phyloP scores from a whole-genome alignment of 306 rosid genomes.

The Dryas octopetala region DNA sequence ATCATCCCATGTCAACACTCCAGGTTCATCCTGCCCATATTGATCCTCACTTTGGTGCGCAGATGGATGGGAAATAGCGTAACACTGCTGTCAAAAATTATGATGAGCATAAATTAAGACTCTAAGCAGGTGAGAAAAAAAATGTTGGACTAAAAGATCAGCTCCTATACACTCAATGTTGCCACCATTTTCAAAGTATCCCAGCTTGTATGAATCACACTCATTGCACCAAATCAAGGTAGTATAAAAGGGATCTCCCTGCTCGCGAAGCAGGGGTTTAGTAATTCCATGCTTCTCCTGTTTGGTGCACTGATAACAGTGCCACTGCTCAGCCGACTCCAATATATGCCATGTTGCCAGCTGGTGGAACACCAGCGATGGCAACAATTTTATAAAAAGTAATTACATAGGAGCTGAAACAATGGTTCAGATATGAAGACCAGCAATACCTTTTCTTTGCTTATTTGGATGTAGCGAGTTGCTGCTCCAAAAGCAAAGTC shows the following conservation, averaged over 20 bases:
- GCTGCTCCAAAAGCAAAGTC: conserved; percentile 84
- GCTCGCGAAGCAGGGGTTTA: not conserved
- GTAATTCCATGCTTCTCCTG: not conserved
- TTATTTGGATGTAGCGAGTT: conserved; percentile 70
- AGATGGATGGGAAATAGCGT: conserved; percentile 36
- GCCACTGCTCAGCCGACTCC: conserved; percentile 3
- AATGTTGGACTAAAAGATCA: conserved; percentile 16
- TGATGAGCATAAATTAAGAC: conserved; percentile 31
- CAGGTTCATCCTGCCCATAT: conserved; percentile 42
- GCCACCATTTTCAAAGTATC: conserved; percentile 12
- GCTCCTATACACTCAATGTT: conserved; percentile 12
- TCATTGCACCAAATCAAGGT: conserved; percentile 23
- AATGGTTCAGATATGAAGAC: conserved; percentile 8
- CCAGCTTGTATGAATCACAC: conserved; percentile 23
- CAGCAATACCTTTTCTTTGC: conserved; percentile 61
- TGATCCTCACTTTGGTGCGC: conserved; percentile 39
- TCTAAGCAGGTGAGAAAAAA: conserved; percentile 19
- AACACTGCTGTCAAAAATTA: conserved; percentile 50
- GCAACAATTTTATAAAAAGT: not conserved
- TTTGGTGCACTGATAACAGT: conserved; percentile 15
- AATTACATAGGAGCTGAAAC: not conserved
- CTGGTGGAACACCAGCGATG: conserved; percentile 3
- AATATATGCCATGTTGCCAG: conserved; percentile 17
- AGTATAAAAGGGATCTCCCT: not conserved
- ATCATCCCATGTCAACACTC: conserved; percentile 72